Conservation (phyloP, 441 rosid species). For the Flueggea neowawraea region DNA sequence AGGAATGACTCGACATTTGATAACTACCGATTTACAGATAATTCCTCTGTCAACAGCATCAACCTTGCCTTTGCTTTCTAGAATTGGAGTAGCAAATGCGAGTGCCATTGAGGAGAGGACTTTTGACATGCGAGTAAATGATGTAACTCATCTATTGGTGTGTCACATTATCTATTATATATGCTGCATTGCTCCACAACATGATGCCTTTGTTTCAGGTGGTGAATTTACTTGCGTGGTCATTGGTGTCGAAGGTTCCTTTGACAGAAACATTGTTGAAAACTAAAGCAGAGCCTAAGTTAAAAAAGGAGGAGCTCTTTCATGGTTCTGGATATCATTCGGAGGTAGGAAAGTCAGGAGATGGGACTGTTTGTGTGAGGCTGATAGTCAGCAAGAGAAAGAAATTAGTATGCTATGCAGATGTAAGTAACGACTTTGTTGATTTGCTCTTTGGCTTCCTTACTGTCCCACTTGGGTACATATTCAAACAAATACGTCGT, state of each 20-base stretch:
- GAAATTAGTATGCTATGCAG: conserved; percentile 20
- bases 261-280: conserved; percentile 17
- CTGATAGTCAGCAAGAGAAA: conserved; percentile 22
- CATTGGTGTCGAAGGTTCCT: conserved; percentile 14
- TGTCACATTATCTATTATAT: neutral
- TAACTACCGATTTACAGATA: conserved; percentile 15
- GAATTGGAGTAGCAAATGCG: conserved; percentile 6
- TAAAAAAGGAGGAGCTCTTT: neutral
- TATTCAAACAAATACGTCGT: conserved; percentile 6
- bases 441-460: conserved; percentile 31
- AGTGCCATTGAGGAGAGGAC: conserved; percentile 6
- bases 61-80: conserved; percentile 8
- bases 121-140: neutral
- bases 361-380: conserved; percentile 11
- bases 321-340: neutral
- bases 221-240: conserved; percentile 11
- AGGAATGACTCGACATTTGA: neutral
- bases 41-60: conserved; percentile 11
- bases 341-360: neutral
- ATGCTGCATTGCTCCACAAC: neutral
- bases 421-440: conserved; percentile 22
- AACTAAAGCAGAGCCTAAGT: neutral
- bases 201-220: conserved; percentile 15
- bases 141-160: conserved; percentile 5
- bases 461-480: conserved; percentile 21